Evolutionary conservation across 192 early-diverging fungal genomes (phyloP).

Genomic region (Irineochytrium annulatum): DNA sequence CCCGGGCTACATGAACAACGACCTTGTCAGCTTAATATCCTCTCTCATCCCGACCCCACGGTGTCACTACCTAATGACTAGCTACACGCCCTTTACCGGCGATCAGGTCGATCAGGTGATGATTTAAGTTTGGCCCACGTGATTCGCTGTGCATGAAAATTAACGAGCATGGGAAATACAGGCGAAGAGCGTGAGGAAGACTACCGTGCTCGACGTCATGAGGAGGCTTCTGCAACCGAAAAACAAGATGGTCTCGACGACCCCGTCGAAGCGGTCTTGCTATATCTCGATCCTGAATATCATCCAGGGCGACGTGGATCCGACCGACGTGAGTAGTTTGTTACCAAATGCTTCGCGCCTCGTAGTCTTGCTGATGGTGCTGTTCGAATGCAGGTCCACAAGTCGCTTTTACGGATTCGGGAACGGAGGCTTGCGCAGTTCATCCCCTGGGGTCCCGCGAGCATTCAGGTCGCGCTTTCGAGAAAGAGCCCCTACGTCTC

Average conservation of each 20-base stretch:
- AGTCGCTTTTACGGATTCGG: conserved; percentile 90
- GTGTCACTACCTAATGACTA: conserved; percentile 92
- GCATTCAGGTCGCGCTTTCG: conserved; percentile 95
- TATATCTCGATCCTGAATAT: conserved; percentile 98
- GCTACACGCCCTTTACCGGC: conserved; percentile 95
- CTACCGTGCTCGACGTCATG: conserved; percentile 98
- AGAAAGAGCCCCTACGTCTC: conserved; percentile 90
- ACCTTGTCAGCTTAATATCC: conserved; percentile 90
- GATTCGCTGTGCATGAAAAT: neutral
- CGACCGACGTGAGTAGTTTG: conserved; percentile 73
- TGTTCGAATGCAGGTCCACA: conserved; percentile 73
- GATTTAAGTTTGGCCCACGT: neutral
- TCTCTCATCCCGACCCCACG: conserved; percentile 97
- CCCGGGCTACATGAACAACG: conserved; percentile 99
- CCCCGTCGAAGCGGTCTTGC: conserved; percentile 85
- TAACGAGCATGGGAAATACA: conserved; percentile 15
- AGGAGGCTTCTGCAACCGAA: conserved; percentile 91
- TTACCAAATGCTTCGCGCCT: neutral
- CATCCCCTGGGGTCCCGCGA: conserved; percentile 99
- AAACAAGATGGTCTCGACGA: conserved; percentile 95
- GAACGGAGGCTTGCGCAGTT: conserved; percentile 92
- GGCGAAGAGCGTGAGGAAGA: conserved; percentile 91
- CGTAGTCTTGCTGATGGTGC: conserved; percentile 11
- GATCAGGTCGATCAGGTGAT: conserved; percentile 78
- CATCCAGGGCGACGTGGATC: conserved; percentile 98